phyloP scores from a whole-genome alignment of 116 monocot genomes.

The Iris pallida region DNA sequence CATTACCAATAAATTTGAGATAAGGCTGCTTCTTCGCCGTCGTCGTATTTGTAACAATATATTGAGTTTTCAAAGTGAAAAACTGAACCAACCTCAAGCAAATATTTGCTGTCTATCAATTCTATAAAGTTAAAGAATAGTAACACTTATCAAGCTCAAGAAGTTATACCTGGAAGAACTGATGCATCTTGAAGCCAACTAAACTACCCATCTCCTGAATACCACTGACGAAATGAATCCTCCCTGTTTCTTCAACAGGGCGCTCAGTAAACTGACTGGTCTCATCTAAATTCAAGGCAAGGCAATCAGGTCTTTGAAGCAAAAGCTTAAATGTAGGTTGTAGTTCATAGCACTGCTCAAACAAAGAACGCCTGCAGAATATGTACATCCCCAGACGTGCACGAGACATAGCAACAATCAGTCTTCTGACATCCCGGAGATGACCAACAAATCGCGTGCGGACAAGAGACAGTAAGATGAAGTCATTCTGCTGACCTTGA shows the following conservation, averaged over 20 bases:
- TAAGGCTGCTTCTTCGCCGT: not conserved
- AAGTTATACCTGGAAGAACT: conserved; percentile 65
- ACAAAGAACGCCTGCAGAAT: conserved; percentile 81
- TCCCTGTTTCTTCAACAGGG: conserved; percentile 55
- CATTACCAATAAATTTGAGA: not conserved
- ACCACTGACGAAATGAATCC: conserved; percentile 46
- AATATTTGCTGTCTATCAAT: not conserved
- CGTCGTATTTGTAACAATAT: not conserved
- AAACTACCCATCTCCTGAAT: conserved; percentile 73
- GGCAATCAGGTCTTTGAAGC: conserved; percentile 73
- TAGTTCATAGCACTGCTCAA: conserved; percentile 94
- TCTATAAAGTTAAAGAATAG: not conserved
- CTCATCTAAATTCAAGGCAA: conserved; percentile 75
- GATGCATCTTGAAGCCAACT: conserved; percentile 65
- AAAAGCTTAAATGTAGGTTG: conserved; percentile 88
- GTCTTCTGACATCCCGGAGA: conserved; percentile 89
- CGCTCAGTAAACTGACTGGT: conserved; percentile 75
- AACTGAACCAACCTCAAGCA: not conserved
- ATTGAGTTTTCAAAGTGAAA: not conserved
- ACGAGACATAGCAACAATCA: conserved; percentile 97
- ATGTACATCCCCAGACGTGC: conserved; percentile 88
- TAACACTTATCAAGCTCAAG: not conserved
- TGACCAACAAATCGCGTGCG: conserved; percentile 96
- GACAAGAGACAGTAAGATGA: conserved; percentile 88
- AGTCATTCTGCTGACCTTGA: conserved; percentile 99